Evolutionary conservation across 768 basidiomycete genomes (phyloP).

Genomic region (button mushroom (Agaricus bisporus)): DNA sequence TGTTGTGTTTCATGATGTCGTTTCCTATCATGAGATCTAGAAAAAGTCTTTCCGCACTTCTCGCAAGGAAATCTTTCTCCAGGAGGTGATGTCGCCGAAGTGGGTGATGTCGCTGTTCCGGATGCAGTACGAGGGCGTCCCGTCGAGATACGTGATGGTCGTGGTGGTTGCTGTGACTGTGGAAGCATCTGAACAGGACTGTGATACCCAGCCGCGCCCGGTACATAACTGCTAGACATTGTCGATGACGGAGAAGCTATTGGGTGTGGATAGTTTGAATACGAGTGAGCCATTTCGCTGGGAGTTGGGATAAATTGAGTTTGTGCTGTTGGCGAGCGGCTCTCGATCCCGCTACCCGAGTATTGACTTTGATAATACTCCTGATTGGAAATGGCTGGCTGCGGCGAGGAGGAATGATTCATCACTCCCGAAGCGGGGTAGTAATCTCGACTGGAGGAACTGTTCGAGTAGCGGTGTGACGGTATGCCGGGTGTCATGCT

Average conservation of each 20-base stretch:
- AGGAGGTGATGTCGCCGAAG: slow-evolving; percentile 32
- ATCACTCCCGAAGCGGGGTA: slow-evolving; percentile 17
- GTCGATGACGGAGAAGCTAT: slow-evolving; percentile 18
- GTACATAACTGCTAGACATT: slow-evolving; percentile 15
- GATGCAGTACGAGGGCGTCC: slow-evolving; percentile 33
- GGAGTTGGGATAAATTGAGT: slow-evolving; percentile 28
- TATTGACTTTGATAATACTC: slow-evolving; percentile 14
- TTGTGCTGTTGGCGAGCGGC: slow-evolving; percentile 16
- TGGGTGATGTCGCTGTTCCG: slow-evolving; percentile 25
- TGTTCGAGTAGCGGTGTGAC: slow-evolving; percentile 23
- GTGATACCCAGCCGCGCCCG: slow-evolving; percentile 18
- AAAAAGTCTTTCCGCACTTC: slow-evolving; percentile 74
- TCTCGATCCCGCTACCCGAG: slow-evolving; percentile 16
- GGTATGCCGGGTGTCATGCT: slow-evolving; percentile 31
- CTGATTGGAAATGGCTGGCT: slow-evolving; percentile 15
- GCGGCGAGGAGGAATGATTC: slow-evolving; percentile 16
- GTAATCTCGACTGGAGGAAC: slow-evolving; percentile 21
- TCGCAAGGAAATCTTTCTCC: slow-evolving; percentile 69
- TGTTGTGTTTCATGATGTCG: slow-evolving; percentile 79
- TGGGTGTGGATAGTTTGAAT: slow-evolving; percentile 23
- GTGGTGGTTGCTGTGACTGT: slow-evolving; percentile 22
- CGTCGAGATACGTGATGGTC: slow-evolving; percentile 32
- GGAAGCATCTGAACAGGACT: slow-evolving; percentile 23
- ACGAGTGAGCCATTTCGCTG: slow-evolving; percentile 26
- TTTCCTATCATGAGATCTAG: slow-evolving; percentile 75